Evolutionary conservation across 2,329 filamentous ascomycete genomes (phyloP).

Genomic region (Albophoma yamanashiensis): DNA sequence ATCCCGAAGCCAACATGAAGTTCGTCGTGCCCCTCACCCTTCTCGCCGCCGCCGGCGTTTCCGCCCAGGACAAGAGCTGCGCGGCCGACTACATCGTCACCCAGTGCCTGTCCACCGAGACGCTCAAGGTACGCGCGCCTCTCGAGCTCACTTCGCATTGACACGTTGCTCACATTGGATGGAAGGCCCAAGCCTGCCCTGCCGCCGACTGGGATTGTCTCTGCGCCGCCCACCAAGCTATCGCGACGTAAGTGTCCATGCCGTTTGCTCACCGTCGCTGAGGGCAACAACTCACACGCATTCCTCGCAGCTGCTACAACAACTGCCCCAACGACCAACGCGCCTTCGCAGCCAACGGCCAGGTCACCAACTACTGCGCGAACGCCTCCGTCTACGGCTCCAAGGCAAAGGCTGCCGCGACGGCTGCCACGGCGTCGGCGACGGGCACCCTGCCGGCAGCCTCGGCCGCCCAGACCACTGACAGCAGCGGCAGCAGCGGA

Average conservation of each 20-base stretch:
- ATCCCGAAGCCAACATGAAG: constrained; percentile 29
- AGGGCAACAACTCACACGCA: constrained; percentile 1
- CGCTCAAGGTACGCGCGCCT: constrained; percentile 18
- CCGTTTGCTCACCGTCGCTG: not conserved
- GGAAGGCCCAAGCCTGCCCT: constrained; percentile 24
- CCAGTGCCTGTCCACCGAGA: constrained; percentile 30
- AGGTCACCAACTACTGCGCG: constrained; percentile 33
- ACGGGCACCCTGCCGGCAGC: not conserved
- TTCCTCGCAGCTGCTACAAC: constrained; percentile 36
- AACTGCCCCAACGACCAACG: constrained; percentile 42
- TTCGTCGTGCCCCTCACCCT: constrained; percentile 29
- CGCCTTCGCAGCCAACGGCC: constrained; percentile 19
- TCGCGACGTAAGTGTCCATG: constrained; percentile 31
- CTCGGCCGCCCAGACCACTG: constrained; percentile 10
- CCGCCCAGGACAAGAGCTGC: constrained; percentile 24
- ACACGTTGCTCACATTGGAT: not conserved
- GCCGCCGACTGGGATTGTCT: constrained; percentile 34
- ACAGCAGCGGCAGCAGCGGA: constrained; percentile 4
- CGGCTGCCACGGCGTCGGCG: not conserved
- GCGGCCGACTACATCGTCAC: constrained; percentile 36
- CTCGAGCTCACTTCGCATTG: not conserved
- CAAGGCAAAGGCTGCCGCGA: constrained; percentile 14
- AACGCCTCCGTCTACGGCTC: constrained; percentile 33
- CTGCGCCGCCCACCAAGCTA: constrained; percentile 31
- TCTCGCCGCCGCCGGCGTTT: constrained; percentile 22